Conservation (phyloP, 371 early-diverging fungal genomes). For the Rhizomucor pusillus region DNA sequence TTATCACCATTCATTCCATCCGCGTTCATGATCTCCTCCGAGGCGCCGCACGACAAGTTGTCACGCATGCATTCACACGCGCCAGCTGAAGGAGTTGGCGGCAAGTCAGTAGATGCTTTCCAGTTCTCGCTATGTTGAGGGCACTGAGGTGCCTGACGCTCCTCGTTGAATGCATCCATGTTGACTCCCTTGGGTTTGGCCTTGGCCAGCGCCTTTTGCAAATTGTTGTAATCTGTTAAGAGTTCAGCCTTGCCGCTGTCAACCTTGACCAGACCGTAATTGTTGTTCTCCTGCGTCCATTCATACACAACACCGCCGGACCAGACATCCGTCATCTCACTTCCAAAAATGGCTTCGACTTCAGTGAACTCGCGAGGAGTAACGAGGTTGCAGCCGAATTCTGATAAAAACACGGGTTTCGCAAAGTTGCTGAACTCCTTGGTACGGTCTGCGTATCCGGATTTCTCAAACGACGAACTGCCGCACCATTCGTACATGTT, state of each 20-base stretch:
- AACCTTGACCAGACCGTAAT: constrained; percentile 74
- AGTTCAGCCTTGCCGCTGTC: constrained; percentile 33
- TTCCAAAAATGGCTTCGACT: constrained; percentile 63
- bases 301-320: constrained; percentile 83
- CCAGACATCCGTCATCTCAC: constrained; percentile 64
- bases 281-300: constrained; percentile 76
- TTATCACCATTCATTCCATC: constrained; percentile 11
- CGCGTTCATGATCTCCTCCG: constrained; percentile 36
- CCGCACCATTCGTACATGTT: constrained; percentile 74
- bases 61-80: constrained; percentile 71
- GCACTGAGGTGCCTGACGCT: constrained; percentile 41
- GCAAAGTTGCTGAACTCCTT: constrained; percentile 50
- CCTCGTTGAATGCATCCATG: constrained; percentile 43
- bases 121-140: constrained; percentile 54
- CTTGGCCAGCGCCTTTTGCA: constrained; percentile 35
- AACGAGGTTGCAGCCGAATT: constrained; percentile 64
- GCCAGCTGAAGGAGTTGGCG: constrained; percentile 68
- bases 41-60: constrained; percentile 58
- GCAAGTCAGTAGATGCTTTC: constrained; percentile 56
- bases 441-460: constrained; percentile 61
- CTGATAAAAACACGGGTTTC: constrained; percentile 64
- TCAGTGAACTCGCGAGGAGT: constrained; percentile 57
- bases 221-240: constrained; percentile 46
- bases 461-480: constrained; percentile 46
- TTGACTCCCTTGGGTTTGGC: constrained; percentile 46